Evolutionary conservation across 2,329 filamentous ascomycete genomes (phyloP).

Genomic region (Ophiostoma tasmaniense): DNA sequence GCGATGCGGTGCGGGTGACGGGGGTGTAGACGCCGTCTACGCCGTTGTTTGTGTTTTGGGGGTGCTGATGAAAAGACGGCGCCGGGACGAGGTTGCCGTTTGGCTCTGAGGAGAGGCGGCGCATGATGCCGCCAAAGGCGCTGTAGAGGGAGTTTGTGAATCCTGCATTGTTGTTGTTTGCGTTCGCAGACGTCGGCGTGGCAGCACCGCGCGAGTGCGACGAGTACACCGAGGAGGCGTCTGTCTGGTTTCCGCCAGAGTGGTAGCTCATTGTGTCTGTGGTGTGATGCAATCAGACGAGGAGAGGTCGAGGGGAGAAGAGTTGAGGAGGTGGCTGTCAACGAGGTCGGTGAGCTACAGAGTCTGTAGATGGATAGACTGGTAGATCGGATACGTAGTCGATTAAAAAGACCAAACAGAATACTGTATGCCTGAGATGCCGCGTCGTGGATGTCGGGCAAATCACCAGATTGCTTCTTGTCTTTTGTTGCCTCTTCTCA

Average conservation of each 20-base stretch:
- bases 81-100: slow-evolving; percentile 23
- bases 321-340: background rate
- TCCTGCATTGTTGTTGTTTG: slow-evolving; percentile 13
- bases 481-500: background rate
- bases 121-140: slow-evolving; percentile 55
- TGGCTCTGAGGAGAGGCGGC: slow-evolving; percentile 52
- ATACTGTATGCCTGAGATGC: too few relatives aligned
- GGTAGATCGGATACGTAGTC: too few relatives aligned
- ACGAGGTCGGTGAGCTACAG: background rate
- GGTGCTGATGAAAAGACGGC: slow-evolving; percentile 5
- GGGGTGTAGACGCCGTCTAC: slow-evolving; percentile 33
- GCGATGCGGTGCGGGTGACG: slow-evolving; percentile 55
- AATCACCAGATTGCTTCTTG: background rate
- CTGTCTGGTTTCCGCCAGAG: background rate
- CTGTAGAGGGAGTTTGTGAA: slow-evolving; percentile 29
- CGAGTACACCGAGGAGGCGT: slow-evolving; percentile 11
- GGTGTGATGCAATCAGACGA: background rate
- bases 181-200: background rate
- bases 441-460: background rate
- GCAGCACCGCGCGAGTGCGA: slow-evolving; percentile 12
- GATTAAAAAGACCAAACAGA: too few relatives aligned
- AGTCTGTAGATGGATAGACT: background rate
- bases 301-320: too few relatives aligned
- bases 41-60: slow-evolving; percentile 6
- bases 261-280: slow-evolving; percentile 10